Evolutionary conservation across 2,329 filamentous ascomycete species (phyloP), one percentile per base, ranked within the genome.

Genomic region (Aspergillus aculeatinus): DNA sequence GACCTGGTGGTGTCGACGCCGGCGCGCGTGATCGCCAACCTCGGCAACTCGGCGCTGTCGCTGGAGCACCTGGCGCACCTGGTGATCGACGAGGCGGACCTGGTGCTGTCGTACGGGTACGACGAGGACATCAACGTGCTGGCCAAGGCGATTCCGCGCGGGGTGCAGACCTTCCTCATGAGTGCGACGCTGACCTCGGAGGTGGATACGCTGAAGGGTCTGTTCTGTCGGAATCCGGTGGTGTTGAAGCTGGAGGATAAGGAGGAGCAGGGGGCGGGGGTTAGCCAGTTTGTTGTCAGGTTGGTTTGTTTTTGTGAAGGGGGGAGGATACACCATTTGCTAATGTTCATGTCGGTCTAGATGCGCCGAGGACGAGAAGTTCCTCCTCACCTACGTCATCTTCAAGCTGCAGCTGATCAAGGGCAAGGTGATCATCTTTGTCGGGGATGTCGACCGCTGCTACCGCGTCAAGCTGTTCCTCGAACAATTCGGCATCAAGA

Each of bases 281-380:
- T 98, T 29, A 91, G 87, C 57, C 95, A 98, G 78, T 96, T 92
- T 71, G 87, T 93, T 31, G 90, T 97, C 65, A 92, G 88, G 83
- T 52, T 39, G 7, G 31, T 35, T 50, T 14, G 42, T 14, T 1
- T 27, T 6, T 23, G 33, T 21, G 48, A 3, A 3, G 27, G 9
- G 27, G 2, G 5, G 27, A 9, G 21, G 44, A 16, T 72, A 42
- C 68, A 35, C 55, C 33, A 12, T 35, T 29, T 57, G 11, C 58
- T 68, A 63, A 70, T 27, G 7, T 9, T 29, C 9, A 3, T 2
- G 16, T 21, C 12, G 52, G 7, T 21, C 33, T 57, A 89, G 86
- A 72, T 96, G 92, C 67, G 91, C 86, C n/a, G 95, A 99, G 77
- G 94, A 98, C 66, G 95, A 98, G 70, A 99, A 99, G 73, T 99